Percentiles rank a stretch among this genome's conserved stretches.
Evolutionary conservation across 257 asterid genomes (phyloP).

Genomic region (Plantago major): DNA sequence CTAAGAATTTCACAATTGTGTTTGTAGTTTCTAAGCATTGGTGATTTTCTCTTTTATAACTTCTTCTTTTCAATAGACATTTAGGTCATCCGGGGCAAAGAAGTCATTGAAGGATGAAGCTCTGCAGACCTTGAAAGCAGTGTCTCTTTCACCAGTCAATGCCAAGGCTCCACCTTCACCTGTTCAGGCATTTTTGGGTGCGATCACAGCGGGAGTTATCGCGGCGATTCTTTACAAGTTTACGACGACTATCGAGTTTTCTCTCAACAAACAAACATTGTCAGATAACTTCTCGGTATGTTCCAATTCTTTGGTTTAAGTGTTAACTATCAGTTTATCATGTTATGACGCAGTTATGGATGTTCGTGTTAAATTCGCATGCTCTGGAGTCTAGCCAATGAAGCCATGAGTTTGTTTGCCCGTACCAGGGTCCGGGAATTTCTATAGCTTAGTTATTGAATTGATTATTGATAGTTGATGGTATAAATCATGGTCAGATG

Average conservation of each 20-base stretch:
- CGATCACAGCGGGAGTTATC: constrained; percentile 65
- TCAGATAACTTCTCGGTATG: constrained; percentile 74
- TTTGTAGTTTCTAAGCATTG: background rate
- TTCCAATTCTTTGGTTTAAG: constrained; percentile 7
- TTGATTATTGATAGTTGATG: too few species aligned
- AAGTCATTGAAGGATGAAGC: constrained; percentile 73
- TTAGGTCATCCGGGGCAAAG: constrained; percentile 66
- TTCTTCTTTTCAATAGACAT: constrained; percentile 33
- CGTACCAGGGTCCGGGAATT: too few species aligned
- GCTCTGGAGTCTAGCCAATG: background rate
- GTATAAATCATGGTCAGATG: too few species aligned
- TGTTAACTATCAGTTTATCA: background rate
- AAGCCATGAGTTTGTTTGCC: background rate
- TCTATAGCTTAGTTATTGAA: too few species aligned
- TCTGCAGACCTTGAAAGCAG: constrained; percentile 57
- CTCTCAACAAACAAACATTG: constrained; percentile 69
- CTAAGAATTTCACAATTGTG: too few species aligned
- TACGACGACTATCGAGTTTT: constrained; percentile 62
- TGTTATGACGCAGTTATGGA: background rate
- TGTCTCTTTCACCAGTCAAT: constrained; percentile 43
- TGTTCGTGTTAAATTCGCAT: background rate
- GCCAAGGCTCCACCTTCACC: constrained; percentile 68
- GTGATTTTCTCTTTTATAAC: constrained; percentile 10
- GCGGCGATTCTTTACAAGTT: constrained; percentile 74
- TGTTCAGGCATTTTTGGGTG: constrained; percentile 76